Base-by-base conservation (phyloP, 139 green algal species). In the Chlamydomonas sphaeroides region DNA sequence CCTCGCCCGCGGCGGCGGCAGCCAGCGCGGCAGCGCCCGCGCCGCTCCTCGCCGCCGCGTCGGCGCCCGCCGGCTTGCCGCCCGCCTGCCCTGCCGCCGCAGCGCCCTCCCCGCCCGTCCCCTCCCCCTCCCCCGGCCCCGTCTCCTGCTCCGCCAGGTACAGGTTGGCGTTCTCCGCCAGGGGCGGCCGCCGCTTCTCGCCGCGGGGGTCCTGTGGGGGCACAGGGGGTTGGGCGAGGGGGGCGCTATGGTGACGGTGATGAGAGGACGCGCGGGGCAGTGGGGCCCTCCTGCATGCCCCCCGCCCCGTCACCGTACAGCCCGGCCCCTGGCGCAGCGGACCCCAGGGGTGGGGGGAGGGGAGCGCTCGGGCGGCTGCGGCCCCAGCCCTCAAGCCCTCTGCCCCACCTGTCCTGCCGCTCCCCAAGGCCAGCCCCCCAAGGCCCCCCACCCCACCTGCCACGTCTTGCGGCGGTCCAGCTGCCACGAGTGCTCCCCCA, bases 401-500 rank as follows among this genome's bases (percentile, higher is more conserved):
- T n/a, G n/a, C n/a, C n/a, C n/a, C n/a, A n/a, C n/a, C n/a, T n/a
- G n/a, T n/a, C n/a, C n/a, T n/a, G n/a, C n/a, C n/a, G n/a, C n/a
- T n/a, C n/a, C n/a, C n/a, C n/a, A n/a, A n/a, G n/a, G n/a, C n/a
- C n/a, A n/a, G n/a, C n/a, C n/a, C n/a, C n/a, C n/a, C n/a, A n/a
- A n/a, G n/a, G n/a, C n/a, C n/a, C n/a, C n/a, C n/a, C n/a, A 53
- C 45, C 45, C 11, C 45, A 53, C 45, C 45, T n/a, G 85, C 88
- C 88, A 94, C 4, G 84, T 92, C 63, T 51, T 56, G 14, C 78
- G 69, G 35, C 86, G 35, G 4, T 89, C 86, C 51, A 95, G 53
- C 28, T 84, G 69, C 91, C 91, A 95, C 35, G 30, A 76, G 83
- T 95, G 87, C 63, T 88, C 70, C 1, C 92, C 92, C 62, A 93